phyloP scores from a whole-genome alignment of 1,139 yeast species.

The Pichia norvegensis region DNA sequence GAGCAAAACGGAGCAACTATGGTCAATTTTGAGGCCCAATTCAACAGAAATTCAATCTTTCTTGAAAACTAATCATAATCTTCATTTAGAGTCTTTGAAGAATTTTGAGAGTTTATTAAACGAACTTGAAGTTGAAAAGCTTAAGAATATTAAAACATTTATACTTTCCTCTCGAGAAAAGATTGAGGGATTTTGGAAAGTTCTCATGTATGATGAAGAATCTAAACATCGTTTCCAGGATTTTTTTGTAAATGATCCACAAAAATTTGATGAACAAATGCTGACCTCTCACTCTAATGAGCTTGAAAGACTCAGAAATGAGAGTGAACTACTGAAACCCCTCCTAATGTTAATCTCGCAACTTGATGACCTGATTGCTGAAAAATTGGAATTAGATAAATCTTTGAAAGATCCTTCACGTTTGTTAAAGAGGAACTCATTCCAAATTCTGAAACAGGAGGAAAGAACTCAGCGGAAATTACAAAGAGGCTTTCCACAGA shows the following conservation, averaged over 20 bases:
- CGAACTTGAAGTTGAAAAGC: constrained; percentile 52
- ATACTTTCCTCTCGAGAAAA: constrained; percentile 53
- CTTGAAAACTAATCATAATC: constrained; percentile 21
- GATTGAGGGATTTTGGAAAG: constrained; percentile 56
- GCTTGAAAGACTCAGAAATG: constrained; percentile 41
- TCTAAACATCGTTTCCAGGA: constrained; percentile 34
- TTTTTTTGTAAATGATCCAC: constrained; percentile 33
- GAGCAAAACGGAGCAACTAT: constrained; percentile 19
- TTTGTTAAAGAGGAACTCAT: constrained; percentile 66
- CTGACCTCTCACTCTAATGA: constrained; percentile 58
- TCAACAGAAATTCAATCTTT: constrained; percentile 21
- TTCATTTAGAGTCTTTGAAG: constrained; percentile 18
- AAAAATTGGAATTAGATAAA: constrained; percentile 55
- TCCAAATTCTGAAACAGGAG: constrained; percentile 70
- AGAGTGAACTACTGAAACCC: constrained; percentile 46
- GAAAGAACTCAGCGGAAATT: constrained; percentile 67
- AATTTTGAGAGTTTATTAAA: constrained; percentile 46
- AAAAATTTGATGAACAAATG: constrained; percentile 44
- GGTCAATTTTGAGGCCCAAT: constrained; percentile 25
- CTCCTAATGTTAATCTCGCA: constrained; percentile 48
- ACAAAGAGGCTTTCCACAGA: constrained; percentile 57
- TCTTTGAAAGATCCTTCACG: constrained; percentile 78
- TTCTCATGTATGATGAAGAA: constrained; percentile 47
- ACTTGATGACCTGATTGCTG: constrained; percentile 48
- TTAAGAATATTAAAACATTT: constrained; percentile 58